These are phyloP conservation scores for Nicotiana obtusifolia DNA, from an alignment of 257 asterid species.

Conservation along the genomic window DNA sequence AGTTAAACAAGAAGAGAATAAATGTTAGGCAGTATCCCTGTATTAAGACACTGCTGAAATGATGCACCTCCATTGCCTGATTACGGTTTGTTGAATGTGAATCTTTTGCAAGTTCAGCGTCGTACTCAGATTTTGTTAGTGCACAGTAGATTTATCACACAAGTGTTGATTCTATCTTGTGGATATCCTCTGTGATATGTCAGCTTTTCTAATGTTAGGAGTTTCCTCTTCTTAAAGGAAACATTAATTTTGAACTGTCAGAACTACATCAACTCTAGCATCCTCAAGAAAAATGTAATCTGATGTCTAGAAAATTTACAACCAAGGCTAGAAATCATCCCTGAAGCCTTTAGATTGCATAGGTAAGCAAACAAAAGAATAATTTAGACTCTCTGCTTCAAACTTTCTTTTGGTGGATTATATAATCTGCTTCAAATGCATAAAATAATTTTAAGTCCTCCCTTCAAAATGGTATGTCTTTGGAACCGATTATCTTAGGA, in stretches of 20 bases:
- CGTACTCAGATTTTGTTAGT: background rate
- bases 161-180: background rate
- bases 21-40: background rate
- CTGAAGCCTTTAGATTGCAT: background rate
- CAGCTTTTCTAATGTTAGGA: background rate
- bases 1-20: background rate
- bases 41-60: background rate
- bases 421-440: conserved; percentile 3
- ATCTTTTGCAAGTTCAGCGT: background rate
- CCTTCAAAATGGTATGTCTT: background rate
- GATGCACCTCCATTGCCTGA: background rate
- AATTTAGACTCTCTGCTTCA: background rate
- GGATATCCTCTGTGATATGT: background rate
- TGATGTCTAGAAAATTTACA: background rate
- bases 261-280: background rate
- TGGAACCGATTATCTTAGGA: background rate
- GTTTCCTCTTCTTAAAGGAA: background rate
- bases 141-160: background rate
- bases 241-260: background rate
- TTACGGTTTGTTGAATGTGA: background rate
- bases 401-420: background rate
- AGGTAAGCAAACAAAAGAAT: background rate
- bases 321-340: background rate
- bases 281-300: background rate
- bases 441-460: background rate